These are phyloP conservation scores for Rhodamnia argentea DNA, from an alignment of 345 rosid species.

Conservation along the genomic window DNA sequence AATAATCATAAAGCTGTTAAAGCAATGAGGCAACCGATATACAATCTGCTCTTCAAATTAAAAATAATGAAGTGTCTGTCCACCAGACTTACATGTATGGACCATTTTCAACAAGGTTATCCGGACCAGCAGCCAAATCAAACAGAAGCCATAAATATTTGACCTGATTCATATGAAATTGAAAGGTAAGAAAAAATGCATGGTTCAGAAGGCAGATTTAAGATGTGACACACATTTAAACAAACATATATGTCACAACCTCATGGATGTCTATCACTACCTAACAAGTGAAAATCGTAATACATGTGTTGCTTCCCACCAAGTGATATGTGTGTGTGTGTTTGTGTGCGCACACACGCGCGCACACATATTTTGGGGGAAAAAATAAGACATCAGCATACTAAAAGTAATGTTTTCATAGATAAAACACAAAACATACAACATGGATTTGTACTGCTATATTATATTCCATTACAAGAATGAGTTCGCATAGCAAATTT, in stretches of 20 bases:
- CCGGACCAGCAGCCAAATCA: conserved; percentile 81
- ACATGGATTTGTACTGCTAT: not conserved
- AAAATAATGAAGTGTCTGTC: not conserved
- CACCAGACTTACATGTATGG: conserved; percentile 72
- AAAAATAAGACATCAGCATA: not conserved
- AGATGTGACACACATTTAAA: not conserved
- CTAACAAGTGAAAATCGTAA: not conserved
- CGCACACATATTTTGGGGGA: not conserved
- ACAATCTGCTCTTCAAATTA: not conserved
- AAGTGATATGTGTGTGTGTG: not conserved
- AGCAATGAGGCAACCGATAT: not conserved
- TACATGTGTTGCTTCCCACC: not conserved
- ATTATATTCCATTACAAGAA: not conserved
- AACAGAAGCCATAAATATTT: conserved; percentile 98
- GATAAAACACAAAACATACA: not conserved
- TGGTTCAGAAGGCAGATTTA: not conserved
- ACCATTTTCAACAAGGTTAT: conserved; percentile 95
- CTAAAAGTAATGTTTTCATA: not conserved
- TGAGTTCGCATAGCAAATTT: not conserved
- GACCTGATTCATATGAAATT: conserved; percentile 34
- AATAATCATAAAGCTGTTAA: not conserved
- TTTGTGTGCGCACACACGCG: too few relatives aligned
- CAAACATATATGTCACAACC: not conserved
- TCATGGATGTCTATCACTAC: not conserved
- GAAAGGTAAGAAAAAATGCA: not conserved